A percentile compares a stretch with the other conserved stretches of the same genome.
These are phyloP conservation scores for Botrytis byssoidea DNA, from an alignment of 2,329 filamentous ascomycete species.

Conservation along the genomic window DNA sequence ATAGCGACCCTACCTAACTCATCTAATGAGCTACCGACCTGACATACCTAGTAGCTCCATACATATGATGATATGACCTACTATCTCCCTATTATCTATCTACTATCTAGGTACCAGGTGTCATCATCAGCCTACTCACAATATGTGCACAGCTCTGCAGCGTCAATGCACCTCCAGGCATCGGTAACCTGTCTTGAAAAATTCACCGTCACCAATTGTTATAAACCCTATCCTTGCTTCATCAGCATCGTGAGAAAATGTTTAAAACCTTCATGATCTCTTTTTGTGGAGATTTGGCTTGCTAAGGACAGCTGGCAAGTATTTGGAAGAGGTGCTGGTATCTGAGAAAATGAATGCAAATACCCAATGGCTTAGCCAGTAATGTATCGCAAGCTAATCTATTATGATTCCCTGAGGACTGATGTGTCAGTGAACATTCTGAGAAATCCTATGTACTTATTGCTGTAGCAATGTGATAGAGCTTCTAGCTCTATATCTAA, in stretches of 20 bases:
- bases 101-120: background rate
- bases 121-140: background rate
- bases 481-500: background rate
- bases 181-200: background rate
- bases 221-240: constrained; percentile 10
- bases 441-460: background rate
- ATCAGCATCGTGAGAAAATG: constrained; percentile 3
- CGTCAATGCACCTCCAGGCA: constrained; percentile 18
- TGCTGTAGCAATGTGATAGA: background rate
- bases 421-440: background rate
- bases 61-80: background rate
- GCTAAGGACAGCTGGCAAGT: constrained; percentile 16
- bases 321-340: background rate
- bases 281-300: background rate
- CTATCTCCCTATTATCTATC: background rate
- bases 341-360: background rate
- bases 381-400: background rate
- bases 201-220: constrained; percentile 6
- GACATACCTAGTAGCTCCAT: background rate
- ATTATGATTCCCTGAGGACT: background rate
- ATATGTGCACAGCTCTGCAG: background rate
- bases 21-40: background rate
- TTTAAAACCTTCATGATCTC: constrained; percentile 5
- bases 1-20: background rate
- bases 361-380: background rate